Conservation (phyloP, 2,329 filamentous ascomycete species). For the Penicillium sp. region DNA sequence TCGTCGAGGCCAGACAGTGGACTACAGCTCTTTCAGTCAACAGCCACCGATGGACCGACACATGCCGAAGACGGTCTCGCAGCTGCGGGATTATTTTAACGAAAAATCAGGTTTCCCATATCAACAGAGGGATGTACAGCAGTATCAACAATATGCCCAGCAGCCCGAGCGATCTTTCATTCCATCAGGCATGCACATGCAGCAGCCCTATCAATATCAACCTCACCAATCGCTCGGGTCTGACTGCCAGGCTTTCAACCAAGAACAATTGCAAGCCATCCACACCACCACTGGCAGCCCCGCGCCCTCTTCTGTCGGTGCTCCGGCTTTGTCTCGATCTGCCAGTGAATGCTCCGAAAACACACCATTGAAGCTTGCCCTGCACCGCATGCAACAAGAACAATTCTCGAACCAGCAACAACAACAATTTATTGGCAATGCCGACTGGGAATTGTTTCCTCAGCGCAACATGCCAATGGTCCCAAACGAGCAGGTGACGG, state of each 20-base stretch:
- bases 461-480: constrained; percentile 23
- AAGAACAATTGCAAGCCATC: constrained; percentile 34
- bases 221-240: constrained; percentile 27
- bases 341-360: constrained; percentile 22
- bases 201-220: constrained; percentile 31
- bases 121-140: constrained; percentile 16
- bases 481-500: constrained; percentile 25
- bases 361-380: constrained; percentile 24
- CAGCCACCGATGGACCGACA: constrained; percentile 28
- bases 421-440: constrained; percentile 25
- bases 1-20: constrained; percentile 81
- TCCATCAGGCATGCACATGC: constrained; percentile 6
- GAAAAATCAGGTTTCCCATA: constrained; percentile 28
- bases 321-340: constrained; percentile 25
- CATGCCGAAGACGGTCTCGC: constrained; percentile 26
- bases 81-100: constrained; percentile 30
- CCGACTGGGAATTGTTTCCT: constrained; percentile 29
- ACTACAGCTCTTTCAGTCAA: constrained; percentile 64
- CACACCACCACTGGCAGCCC: constrained; percentile 36
- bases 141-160: constrained; percentile 15
- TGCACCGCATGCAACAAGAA: constrained; percentile 35
- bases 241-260: constrained; percentile 31
- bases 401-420: constrained; percentile 25
- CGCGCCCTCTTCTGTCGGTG: constrained; percentile 13
- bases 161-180: constrained; percentile 51